A percentile compares a stretch with the other conserved stretches of the same genome.
phyloP scores from a whole-genome alignment of 805 yeast genomes.

The Starmerella vaccinii region DNA sequence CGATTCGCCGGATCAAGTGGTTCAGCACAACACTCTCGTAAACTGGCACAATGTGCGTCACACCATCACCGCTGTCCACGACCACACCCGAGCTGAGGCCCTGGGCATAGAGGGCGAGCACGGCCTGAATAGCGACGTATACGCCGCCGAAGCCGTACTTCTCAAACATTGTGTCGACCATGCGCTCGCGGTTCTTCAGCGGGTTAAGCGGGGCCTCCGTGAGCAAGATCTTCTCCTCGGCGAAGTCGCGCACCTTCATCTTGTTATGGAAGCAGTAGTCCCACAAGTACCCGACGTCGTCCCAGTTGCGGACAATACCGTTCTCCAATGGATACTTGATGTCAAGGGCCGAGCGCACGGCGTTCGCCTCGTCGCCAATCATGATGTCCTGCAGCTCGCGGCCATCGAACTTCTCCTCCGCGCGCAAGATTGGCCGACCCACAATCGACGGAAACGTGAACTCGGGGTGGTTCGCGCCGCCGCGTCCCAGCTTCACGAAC shows the following conservation, averaged over 20 bases:
- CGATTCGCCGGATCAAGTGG: conserved; percentile 82
- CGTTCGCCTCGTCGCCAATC: conserved; percentile 95
- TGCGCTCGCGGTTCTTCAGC: conserved; percentile 71
- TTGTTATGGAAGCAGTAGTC: conserved; percentile 91
- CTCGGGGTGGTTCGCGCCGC: conserved; percentile 95
- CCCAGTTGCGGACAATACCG: conserved; percentile 96
- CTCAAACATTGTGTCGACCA: conserved; percentile 91
- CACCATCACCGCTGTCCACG: conserved; percentile 98
- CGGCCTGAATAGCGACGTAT: conserved; percentile 94
- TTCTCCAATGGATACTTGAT: conserved; percentile 98
- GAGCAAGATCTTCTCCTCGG: conserved; percentile 70
- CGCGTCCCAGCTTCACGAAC: conserved; percentile 92
- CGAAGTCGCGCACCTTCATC: conserved; percentile 56
- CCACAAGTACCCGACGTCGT: conserved; percentile 97
- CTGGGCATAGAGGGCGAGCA: conserved; percentile 93
- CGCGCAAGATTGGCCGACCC: conserved; percentile 92
- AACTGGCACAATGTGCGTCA: conserved; percentile 95
- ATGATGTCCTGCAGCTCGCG: conserved; percentile 85
- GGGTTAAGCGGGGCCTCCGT: conserved; percentile 99
- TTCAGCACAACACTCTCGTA: conserved; percentile 94
- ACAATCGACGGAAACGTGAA: conserved; percentile 94
- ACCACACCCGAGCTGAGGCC: conserved; percentile 95
- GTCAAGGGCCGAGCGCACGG: conserved; percentile 80
- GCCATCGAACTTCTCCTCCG: conserved; percentile 77
- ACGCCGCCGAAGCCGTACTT: conserved; percentile 84